Conservation (phyloP, 1,284 basidiomycete species). For the Chalciporus sp. region DNA sequence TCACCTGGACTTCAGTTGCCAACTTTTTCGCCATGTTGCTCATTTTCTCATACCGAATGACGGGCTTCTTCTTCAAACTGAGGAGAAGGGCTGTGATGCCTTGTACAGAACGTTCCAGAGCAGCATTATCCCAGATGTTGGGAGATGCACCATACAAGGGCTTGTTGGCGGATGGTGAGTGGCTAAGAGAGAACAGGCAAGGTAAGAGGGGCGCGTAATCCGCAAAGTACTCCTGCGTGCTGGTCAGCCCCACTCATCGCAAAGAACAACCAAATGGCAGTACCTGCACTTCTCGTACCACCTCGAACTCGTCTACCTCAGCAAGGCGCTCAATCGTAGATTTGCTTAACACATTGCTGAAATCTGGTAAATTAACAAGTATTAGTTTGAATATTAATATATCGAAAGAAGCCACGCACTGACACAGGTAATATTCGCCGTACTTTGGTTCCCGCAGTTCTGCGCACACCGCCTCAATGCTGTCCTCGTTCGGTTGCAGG, state of each 20-base stretch:
- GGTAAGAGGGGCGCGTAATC: slow-evolving; percentile 91
- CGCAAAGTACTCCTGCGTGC: slow-evolving; percentile 86
- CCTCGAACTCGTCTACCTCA: slow-evolving; percentile 94
- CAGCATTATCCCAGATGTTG: slow-evolving; percentile 70
- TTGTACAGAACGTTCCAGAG: slow-evolving; percentile 78
- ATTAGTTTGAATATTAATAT: slow-evolving; percentile 16
- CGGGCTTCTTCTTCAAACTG: slow-evolving; percentile 94
- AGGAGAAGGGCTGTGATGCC: slow-evolving; percentile 89
- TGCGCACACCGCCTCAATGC: slow-evolving; percentile 78
- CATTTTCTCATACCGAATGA: slow-evolving; percentile 95
- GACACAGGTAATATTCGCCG: slow-evolving; percentile 96
- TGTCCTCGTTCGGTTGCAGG: slow-evolving; percentile 79
- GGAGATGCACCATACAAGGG: slow-evolving; percentile 73
- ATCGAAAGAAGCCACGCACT: slow-evolving; percentile 66
- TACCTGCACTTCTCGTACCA: slow-evolving; percentile 96
- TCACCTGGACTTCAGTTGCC: slow-evolving; percentile 82
- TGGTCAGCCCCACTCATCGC: slow-evolving; percentile 1
- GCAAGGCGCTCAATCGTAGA: slow-evolving; percentile 91
- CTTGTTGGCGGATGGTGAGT: slow-evolving; percentile 60
- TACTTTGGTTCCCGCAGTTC: slow-evolving; percentile 93
- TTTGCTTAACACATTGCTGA: slow-evolving; percentile 93
- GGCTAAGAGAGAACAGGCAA: slow-evolving; percentile 88
- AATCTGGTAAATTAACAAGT: slow-evolving; percentile 58
- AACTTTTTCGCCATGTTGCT: slow-evolving; percentile 90
- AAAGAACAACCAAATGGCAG: background rate